Base-by-base conservation (phyloP, 2,329 filamentous ascomycete genomes). In the Mycogone perniciosa region DNA sequence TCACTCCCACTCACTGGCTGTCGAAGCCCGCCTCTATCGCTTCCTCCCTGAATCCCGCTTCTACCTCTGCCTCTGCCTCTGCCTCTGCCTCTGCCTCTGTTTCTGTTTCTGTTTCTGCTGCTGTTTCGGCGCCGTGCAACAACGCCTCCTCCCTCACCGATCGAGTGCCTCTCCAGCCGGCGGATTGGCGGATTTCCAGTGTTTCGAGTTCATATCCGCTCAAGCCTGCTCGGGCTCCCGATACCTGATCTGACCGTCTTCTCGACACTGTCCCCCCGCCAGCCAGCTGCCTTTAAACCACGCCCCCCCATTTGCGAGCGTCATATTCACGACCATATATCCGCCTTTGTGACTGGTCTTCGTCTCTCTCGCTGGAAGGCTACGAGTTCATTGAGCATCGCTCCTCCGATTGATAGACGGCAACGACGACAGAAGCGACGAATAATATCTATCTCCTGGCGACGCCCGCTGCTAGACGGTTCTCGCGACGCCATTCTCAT, bases 61-160 rank as follows among this genome's bases (percentile, higher is more conserved):
- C 11, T 34, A 31, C 35, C 41, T 39, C 35, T n/a, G 10, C 30
- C 27, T 41, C 38, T 39, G 40, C 46, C 44, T 40, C 40, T 30
- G 35, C 41, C 39, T 49, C 34, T 44, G 43, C 34, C 39, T 20
- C n/a, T 33, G 20, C 20, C 31, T 37, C 42, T 42, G 27, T 50
- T 33, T 37, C 20, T 7, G 31, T 40, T 26, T 20, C 46, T 11
- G 30, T 11, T 38, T 40, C 42, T 50, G 44, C 44, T 38, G 48
- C 48, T 44, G 48, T 42, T 42, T 50, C 48, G 42, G 48, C 44
- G 44, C 33, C 46, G 46, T 42, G 46, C 46, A 34, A 42, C 34
- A 6, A 35, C 11, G 7, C 33, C 33, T 11, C 48, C 48, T 42
- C 48, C 41, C 48, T 39, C 42, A 45, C 48, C 48, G 48, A 50